Percentiles rank a stretch among this genome's conserved stretches.
Evolutionary conservation across 805 yeast genomes (phyloP).

Genomic region (Clavispora asparagi): DNA sequence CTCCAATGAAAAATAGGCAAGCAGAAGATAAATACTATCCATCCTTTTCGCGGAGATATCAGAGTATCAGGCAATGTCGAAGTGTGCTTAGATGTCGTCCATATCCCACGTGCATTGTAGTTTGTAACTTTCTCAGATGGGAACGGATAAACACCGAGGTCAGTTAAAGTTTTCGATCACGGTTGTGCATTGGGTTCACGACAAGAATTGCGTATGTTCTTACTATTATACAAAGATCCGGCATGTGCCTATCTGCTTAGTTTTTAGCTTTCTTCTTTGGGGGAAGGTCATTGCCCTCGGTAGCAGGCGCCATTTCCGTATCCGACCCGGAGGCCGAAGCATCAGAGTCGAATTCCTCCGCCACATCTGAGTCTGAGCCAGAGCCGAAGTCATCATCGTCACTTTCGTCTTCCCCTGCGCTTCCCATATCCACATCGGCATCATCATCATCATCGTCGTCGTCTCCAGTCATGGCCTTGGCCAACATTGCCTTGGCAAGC

Average conservation of each 20-base stretch:
- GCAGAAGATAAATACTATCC: too few species aligned
- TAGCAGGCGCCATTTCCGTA: conserved; percentile 14
- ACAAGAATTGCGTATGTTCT: neutral
- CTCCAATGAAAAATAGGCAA: too few species aligned
- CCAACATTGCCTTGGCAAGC: conserved; percentile 76
- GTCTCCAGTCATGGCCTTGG: conserved; percentile 64
- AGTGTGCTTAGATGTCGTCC: too few species aligned
- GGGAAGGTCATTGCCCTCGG: conserved; percentile 22
- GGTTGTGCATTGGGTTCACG: neutral
- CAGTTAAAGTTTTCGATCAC: neutral
- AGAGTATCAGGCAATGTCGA: too few species aligned
- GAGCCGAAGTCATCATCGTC: conserved; percentile 81
- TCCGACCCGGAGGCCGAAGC: conserved; percentile 33
- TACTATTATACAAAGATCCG: neutral
- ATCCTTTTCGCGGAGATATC: too few species aligned
- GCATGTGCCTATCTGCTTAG: neutral
- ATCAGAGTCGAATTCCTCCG: conserved; percentile 81
- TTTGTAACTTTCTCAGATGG: neutral
- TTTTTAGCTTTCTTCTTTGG: conserved; percentile 28
- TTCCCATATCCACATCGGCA: conserved; percentile 49
- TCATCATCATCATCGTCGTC: conserved; percentile 49
- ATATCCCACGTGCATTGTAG: neutral
- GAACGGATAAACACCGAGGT: neutral
- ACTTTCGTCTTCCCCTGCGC: conserved; percentile 77
- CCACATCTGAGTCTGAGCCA: conserved; percentile 63